These are phyloP conservation scores for Geoglossum cookeanum DNA, from an alignment of 2,329 filamentous ascomycete species.

Conservation along the genomic window DNA sequence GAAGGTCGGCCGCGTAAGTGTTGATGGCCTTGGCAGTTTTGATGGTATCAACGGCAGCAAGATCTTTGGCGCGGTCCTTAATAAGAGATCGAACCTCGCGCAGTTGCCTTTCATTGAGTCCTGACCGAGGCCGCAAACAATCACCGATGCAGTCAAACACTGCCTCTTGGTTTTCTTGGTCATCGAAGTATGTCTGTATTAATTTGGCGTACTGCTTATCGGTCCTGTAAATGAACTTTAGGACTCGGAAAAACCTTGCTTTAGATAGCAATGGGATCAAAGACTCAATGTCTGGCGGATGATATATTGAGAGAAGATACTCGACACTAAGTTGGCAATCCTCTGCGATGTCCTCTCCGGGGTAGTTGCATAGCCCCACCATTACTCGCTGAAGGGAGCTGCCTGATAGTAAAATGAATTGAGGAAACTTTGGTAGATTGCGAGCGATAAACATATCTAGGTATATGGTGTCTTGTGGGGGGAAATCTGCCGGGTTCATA, in stretches of 20 bases:
- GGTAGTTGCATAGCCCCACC: constrained; percentile 66
- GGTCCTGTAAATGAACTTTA: constrained; percentile 70
- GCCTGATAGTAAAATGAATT: constrained; percentile 81
- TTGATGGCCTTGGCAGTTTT: constrained; percentile 47
- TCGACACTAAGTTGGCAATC: constrained; percentile 95
- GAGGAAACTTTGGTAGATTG: constrained; percentile 89
- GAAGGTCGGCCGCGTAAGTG: constrained; percentile 40
- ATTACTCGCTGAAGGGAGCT: constrained; percentile 69
- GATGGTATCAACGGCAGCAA: constrained; percentile 47
- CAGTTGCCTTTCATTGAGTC: constrained; percentile 48
- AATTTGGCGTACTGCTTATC: constrained; percentile 67
- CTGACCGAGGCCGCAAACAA: constrained; percentile 46
- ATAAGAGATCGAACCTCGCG: constrained; percentile 52
- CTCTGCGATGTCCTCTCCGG: constrained; percentile 60
- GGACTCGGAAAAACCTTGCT: constrained; percentile 73
- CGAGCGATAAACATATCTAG: constrained; percentile 97
- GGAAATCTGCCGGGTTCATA: constrained; percentile 63
- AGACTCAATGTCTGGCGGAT: constrained; percentile 59
- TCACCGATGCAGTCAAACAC: constrained; percentile 67
- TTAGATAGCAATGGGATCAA: constrained; percentile 61
- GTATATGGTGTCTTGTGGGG: constrained; percentile 69
- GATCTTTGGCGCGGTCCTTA: constrained; percentile 40
- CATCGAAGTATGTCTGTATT: constrained; percentile 67
- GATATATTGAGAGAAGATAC: constrained; percentile 84
- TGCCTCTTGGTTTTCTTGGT: constrained; percentile 52